A percentile compares a stretch with the other conserved stretches of the same genome.
phyloP scores from a whole-genome alignment of 768 basidiomycete genomes.

The Kwoniella shandongensis region DNA sequence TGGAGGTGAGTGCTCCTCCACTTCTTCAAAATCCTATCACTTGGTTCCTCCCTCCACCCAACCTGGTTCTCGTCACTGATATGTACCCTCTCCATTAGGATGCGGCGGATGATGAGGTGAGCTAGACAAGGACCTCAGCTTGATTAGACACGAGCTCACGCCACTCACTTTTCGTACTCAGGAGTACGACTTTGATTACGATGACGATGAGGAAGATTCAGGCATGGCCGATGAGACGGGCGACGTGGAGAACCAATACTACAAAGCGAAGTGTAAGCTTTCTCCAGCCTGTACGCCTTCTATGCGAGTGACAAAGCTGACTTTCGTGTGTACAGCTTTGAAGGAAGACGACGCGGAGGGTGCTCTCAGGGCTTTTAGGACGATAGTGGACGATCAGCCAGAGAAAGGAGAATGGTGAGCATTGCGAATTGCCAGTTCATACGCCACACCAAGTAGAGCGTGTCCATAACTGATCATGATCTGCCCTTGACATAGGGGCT shows the following conservation, averaged over 20 bases:
- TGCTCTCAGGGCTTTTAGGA: constrained; percentile 82
- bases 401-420: constrained; percentile 87
- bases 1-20: constrained; percentile 46
- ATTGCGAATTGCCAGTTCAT: neutral
- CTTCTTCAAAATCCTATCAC: neutral
- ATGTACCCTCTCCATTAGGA: constrained; percentile 32
- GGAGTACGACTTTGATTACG: constrained; percentile 97
- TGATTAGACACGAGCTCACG: neutral
- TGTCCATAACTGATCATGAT: neutral
- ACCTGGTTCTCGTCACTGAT: neutral
- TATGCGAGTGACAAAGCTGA: neutral
- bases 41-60: no score
- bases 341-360: constrained; percentile 93
- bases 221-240: constrained; percentile 66
- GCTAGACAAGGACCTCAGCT: neutral
- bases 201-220: constrained; percentile 72
- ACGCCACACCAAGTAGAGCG: neutral
- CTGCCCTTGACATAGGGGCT: constrained; percentile 66
- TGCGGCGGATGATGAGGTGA: constrained; percentile 54
- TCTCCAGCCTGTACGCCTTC: no score
- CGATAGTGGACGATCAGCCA: constrained; percentile 82
- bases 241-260: constrained; percentile 98
- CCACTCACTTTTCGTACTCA: constrained; percentile 46
- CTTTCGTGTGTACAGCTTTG: constrained; percentile 61
- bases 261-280: constrained; percentile 87